Percentiles rank a stretch among this genome's conserved stretches.
Conservation (phyloP, 805 yeast genomes). For the Teunomyces gatunensis region DNA sequence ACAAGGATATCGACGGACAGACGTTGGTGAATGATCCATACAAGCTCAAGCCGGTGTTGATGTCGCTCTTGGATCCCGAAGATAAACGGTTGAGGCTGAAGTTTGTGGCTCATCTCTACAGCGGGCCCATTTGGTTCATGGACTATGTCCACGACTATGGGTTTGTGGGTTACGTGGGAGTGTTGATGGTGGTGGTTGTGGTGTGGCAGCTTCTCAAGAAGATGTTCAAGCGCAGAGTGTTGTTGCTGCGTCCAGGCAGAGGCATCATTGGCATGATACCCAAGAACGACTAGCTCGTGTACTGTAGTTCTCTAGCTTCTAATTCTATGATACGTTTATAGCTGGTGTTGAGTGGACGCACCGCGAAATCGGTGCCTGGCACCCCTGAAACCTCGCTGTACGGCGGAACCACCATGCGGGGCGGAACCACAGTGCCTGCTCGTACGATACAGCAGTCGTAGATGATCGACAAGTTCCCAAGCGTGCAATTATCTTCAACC, state of each 20-base stretch:
- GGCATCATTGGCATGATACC: constrained; percentile 10
- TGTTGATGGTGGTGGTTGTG: constrained; percentile 13
- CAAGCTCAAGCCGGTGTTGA: constrained; percentile 32
- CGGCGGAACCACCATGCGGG: constrained; percentile 48
- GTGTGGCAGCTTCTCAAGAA: constrained; percentile 3
- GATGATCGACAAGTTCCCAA: constrained; percentile 38
- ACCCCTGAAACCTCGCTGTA: constrained; percentile 44
- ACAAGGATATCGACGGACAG: constrained; percentile 35
- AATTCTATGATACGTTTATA: constrained; percentile 36
- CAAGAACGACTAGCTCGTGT: constrained; percentile 5
- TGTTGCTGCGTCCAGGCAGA: neutral
- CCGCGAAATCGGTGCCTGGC: constrained; percentile 31
- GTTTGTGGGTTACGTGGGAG: constrained; percentile 37
- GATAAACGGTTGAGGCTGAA: constrained; percentile 18
- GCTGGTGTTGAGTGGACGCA: constrained; percentile 26
- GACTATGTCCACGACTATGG: constrained; percentile 47
- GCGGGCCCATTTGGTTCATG: constrained; percentile 35
- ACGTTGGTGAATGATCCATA: constrained; percentile 33
- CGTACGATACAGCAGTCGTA: constrained; percentile 53
- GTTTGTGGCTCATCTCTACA: constrained; percentile 45
- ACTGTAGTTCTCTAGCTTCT: constrained; percentile 28
- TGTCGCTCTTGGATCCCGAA: constrained; percentile 37
- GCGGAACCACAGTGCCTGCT: constrained; percentile 40
- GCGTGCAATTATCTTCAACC: constrained; percentile 40
- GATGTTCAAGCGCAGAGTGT: neutral